Base-by-base conservation (phyloP, 108 stramenopile genomes). In the Cylindrotheca fusiformis region DNA sequence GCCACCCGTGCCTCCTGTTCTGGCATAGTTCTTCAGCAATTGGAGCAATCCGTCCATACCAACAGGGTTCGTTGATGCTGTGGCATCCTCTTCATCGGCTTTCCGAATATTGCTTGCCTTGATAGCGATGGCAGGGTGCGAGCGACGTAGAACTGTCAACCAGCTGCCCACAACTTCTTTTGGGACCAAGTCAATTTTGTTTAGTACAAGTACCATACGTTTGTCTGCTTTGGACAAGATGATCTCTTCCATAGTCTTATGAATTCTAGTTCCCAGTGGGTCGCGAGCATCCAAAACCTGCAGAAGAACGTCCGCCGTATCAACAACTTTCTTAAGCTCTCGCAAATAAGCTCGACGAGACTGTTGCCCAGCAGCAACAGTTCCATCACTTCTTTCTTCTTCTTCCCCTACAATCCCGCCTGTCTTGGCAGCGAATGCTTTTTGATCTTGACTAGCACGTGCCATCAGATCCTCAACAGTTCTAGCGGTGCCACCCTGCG, bases 171-270 rank as follows among this genome's bases (percentile, higher is more conserved):
- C 94, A 48, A 94, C 97, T 5, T 94, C 87, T 64, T 91, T 92
- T 17, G 99, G 99, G 12, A 99, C 94, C 41, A 99, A 80, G 75
- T 97, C 97, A 68, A 97, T 95, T 74, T 99, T 99, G 78, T 99
- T 99, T 58, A 99, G 51, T 1, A 99, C 98, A n/a, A 98, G 68
- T 12, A 99, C 97, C 81, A 99, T 90, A 3, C 86, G 76, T 67
- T 99, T 99, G 69, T 94, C 92, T 20, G 83, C 67, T 52, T 88
- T 88, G 22, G 83, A 69, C 52, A 96, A 60, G 45, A 95, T 93
- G 31, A 88, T 77, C 36, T 93, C 84, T 67, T 97, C 96, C 48
- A 99, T 76, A 19, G 91, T 81, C 27, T 87, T 76, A 69, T 91
- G 88, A 62, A 94, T 89, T 8, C 97, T 74, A 6, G 93, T 94